Evolutionary conservation across 2,329 filamentous ascomycete genomes (phyloP), one percentile per base, ranked within the genome.

Genomic region (Fusarium zealandicum): DNA sequence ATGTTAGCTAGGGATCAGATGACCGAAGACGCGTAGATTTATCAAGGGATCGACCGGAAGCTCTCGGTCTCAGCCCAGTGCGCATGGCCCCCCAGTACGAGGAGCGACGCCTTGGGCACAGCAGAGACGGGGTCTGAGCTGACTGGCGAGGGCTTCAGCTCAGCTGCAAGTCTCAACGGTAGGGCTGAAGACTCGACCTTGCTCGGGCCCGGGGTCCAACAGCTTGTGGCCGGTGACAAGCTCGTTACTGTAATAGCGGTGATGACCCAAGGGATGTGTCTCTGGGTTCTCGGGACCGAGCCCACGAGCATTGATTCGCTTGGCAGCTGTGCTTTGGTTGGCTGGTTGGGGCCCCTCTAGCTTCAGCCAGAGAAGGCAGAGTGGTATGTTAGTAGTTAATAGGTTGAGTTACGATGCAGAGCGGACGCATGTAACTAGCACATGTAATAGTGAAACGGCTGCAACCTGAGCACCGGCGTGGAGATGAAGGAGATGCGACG

Each of bases 121-220:
- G n/a, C n/a, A n/a, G 13, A 16, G 43, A 36, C 33, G 31, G 30
- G 31, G 46, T n/a, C 35, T 54, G 25, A 28, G 16, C 42, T 46
- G 42, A 47, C 38, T 20, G 20, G 6, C 20, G 20, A 28, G 27
- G 42, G 12, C 14, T 32, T 50, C 57, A 54, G 48, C 44, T 44
- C 43, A 46, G 44, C 54, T 62, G 49, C 58, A 59, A 51, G 33
- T 54, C 30, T 31, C 33, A 32, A 22, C 20, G 39, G 48, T 54
- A 54, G 53, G 37, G 41, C 49, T 40, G 41, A 38, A 25, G 20
- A 7, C 20, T 22, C 7, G 20, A 4, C 20, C 30, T 51, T 28
- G 13, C 40, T 31, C 57, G 43, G 36, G 44, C 35, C 48, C 39
- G 46, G 52, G 57, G 30, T 35, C 52, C 38, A 61, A 41, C 48